Percentiles rank a stretch among this genome's conserved stretches.
These are phyloP conservation scores for Coprinopsis marcescibilis DNA, from an alignment of 768 basidiomycete genomes.

Conservation along the genomic window DNA sequence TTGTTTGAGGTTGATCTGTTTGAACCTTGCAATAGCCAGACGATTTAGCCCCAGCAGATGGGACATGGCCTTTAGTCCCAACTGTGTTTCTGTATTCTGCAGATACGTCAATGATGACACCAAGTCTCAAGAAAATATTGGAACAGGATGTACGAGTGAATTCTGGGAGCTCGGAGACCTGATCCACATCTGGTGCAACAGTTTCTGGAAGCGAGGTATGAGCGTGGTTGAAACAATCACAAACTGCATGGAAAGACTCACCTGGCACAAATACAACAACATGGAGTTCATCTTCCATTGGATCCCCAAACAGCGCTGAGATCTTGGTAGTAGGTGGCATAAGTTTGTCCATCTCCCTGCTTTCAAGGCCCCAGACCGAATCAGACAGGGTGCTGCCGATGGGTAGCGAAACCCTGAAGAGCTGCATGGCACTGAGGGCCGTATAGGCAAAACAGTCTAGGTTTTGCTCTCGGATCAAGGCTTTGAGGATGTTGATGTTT, in stretches of 20 bases:
- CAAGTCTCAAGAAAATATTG: neutral
- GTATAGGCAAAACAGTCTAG: neutral
- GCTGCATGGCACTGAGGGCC: neutral
- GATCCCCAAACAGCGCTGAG: too few species aligned
- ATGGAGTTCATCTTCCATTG: too few species aligned
- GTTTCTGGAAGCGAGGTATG: too few species aligned
- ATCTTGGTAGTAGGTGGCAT: too few species aligned
- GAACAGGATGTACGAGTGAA: neutral
- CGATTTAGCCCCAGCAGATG: neutral
- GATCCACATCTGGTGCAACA: too few species aligned
- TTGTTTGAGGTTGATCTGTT: neutral
- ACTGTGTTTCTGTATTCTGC: neutral
- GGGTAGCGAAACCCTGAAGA: neutral
- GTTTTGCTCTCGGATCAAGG: neutral
- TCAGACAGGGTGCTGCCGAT: neutral
- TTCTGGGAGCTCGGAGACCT: too few species aligned
- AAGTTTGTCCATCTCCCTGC: too few species aligned
- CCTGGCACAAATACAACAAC: too few species aligned
- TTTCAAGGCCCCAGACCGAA: too few species aligned
- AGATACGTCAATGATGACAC: neutral
- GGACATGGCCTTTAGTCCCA: neutral
- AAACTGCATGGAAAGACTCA: too few species aligned
- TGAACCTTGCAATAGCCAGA: neutral
- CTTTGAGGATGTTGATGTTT: neutral
- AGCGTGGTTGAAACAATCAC: too few species aligned